Base-by-base conservation (phyloP, 805 yeast genomes). In the Candida chauliodis region DNA sequence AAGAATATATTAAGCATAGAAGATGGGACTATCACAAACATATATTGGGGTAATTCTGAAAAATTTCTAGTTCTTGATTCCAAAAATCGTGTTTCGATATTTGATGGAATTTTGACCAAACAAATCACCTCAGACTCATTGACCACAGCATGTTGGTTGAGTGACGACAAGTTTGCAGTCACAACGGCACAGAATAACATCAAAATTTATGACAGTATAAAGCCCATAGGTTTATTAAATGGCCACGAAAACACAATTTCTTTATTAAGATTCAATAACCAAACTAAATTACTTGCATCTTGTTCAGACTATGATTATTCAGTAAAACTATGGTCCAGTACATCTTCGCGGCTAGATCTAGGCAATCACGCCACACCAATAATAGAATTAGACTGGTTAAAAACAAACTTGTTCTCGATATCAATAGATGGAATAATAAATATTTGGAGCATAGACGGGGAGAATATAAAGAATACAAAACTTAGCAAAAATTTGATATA, bases 271-370 rank as follows among this genome's bases (percentile, higher is more conserved):
- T 86, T 82, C 53, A 79, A 81, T 49, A 43, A 53, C 4, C 55
- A 58, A 2, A 63, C 71, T 11, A 77, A 76, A 47, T 56, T 82
- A 21, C 63, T 90, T 28, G 79, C 88, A 3, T 78, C 90, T 2
- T 80, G 86, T 7, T 79, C 95, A 1, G 95, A 86, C 53, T 49
- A 37, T 17, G 96, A 90, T 55, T 73, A 76, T 40, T 66, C 75
- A 0, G 70, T 89, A 7, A 75, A 86, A 48, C 66, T 88, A 15
- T 90, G 96, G 95, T 76, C 72, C 50, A 83, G 88, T 25, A 72
- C 73, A 19, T 74, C 79, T 22, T 61, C 75, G 17, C 76, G 75
- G 42, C 72, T 59, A 22, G 66, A 63, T 37, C 43, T 63, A 24
- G 59, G 56, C 32, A 45, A 41, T 6, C 88, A 82, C 53, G 65